Base-by-base conservation (phyloP, 148 eudicot genomes). In the Vaccinium macrocarpon region DNA sequence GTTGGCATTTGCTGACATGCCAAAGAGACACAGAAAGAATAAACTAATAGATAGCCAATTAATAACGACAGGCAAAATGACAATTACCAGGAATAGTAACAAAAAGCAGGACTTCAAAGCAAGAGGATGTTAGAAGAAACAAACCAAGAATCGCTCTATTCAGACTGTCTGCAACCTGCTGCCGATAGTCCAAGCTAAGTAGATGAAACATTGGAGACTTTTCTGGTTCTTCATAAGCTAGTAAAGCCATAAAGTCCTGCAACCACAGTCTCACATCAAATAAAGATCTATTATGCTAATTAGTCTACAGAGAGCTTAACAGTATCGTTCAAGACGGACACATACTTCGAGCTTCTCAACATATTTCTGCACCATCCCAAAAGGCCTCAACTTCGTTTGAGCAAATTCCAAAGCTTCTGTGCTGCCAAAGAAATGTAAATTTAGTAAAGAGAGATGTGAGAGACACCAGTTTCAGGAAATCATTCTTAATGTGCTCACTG, bases 211-310 rank as follows among this genome's bases (percentile, higher is more conserved):
- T 92, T 15, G 99, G 99, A 48, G 97, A 93, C 74, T 89, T 97
- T 88, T 95, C 97, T 83, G 99, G 99, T 84, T 97, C 98, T 79
- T 88, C 92, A 79, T 95, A 97, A 82, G 99, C 98, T 85, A 97
- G 91, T 84, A 95, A 90, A 79, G 98, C 95, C 93, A 93, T 87
- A 66, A 93, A 88, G 83, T 97, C 96, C 98, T 97, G 90, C 85
- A 68, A 87, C 11, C 59, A 83, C 32, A 35, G 74, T 71, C 56
- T 77, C 56, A 71, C 25, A 38, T 19, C 32, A 48, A 68, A 19
- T 76, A 57, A 62, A 64, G 75, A 76, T 16, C 32, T 11, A 51
- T 38, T 51, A 85, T 10, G 32, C 21, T 2, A 51, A 78, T 21
- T 19, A 23, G n/a, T 38, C 73, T 42, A 68, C 29, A 68, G 77